Evolutionary conservation across 352 stramenopile genomes (phyloP).

Genomic region (Detonula confervacea): DNA sequence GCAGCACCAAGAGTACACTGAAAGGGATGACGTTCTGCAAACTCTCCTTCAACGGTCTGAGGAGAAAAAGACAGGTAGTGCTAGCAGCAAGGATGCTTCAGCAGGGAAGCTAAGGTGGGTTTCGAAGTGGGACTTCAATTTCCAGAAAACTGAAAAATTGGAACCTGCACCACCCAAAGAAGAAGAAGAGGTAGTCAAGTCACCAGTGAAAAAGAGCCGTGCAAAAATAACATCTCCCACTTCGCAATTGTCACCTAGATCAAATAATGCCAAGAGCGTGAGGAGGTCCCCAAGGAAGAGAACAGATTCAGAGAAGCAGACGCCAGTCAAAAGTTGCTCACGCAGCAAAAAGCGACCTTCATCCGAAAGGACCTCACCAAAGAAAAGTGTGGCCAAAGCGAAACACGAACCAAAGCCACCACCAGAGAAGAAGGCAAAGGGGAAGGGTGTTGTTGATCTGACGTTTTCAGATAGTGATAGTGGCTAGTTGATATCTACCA

Average conservation of each 20-base stretch:
- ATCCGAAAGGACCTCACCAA: no score
- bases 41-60: conserved; percentile 43
- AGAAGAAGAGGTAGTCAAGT: not conserved
- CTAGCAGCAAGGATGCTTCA: not conserved
- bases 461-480: conserved; percentile 26
- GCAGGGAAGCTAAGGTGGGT: conserved; percentile 28
- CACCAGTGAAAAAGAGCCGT: conserved; percentile 3
- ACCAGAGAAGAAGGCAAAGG: conserved; percentile 9
- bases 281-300: no score
- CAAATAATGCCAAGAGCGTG: no score
- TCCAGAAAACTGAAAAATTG: conserved; percentile 24
- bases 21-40: conserved; percentile 54
- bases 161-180: not conserved
- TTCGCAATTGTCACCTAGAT: no score
- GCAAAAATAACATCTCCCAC: no score
- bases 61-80: conserved; percentile 28
- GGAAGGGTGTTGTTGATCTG: conserved; percentile 16
- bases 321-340: no score
- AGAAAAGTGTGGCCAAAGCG: not conserved
- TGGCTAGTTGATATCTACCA: conserved; percentile 4
- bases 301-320: no score
- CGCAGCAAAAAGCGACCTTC: no score
- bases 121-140: conserved; percentile 42
- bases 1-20: conserved; percentile 32
- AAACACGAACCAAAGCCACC: not conserved